Percentiles rank a stretch among this genome's conserved stretches.
Conservation (phyloP, 208 protist species). For the Trypanosoma scelopori region DNA sequence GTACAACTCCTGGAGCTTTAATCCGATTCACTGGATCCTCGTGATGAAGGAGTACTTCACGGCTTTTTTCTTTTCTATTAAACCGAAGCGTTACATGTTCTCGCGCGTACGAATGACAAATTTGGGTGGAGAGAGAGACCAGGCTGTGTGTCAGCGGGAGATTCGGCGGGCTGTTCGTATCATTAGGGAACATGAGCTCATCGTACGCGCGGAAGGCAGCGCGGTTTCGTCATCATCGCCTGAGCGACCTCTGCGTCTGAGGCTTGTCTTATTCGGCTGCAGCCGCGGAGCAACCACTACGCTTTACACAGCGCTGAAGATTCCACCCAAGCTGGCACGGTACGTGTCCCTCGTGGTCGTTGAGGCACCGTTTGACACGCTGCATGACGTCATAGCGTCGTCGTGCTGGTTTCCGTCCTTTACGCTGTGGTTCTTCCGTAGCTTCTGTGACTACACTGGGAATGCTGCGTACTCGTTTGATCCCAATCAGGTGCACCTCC, state of each 20-base stretch:
- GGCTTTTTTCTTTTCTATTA: slow-evolving; percentile 49
- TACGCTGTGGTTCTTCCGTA: slow-evolving; percentile 61
- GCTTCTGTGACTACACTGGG: slow-evolving; percentile 71
- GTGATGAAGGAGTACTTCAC: slow-evolving; percentile 56
- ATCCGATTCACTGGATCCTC: slow-evolving; percentile 69
- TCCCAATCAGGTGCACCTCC: slow-evolving; percentile 45
- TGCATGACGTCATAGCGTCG: slow-evolving; percentile 68
- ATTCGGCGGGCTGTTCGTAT: slow-evolving; percentile 56
- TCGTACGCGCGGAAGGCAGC: not conserved
- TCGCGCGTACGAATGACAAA: slow-evolving; percentile 63
- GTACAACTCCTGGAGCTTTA: slow-evolving; percentile 41
- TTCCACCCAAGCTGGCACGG: slow-evolving; percentile 47
- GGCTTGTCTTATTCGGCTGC: slow-evolving; percentile 84
- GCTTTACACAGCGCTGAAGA: slow-evolving; percentile 82
- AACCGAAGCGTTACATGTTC: slow-evolving; percentile 51
- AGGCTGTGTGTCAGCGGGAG: slow-evolving; percentile 68
- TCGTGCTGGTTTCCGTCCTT: slow-evolving; percentile 64
- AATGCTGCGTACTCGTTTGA: slow-evolving; percentile 61
- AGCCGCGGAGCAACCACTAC: slow-evolving; percentile 81
- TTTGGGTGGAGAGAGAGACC: slow-evolving; percentile 60
- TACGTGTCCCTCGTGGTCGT: slow-evolving; percentile 84
- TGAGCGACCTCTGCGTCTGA: slow-evolving; percentile 19
- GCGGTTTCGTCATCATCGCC: slow-evolving; percentile 1
- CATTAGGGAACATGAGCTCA: slow-evolving; percentile 26
- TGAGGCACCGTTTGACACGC: slow-evolving; percentile 83